Conservation (phyloP, 75 land plant species). For the Cryptomeria japonica region DNA sequence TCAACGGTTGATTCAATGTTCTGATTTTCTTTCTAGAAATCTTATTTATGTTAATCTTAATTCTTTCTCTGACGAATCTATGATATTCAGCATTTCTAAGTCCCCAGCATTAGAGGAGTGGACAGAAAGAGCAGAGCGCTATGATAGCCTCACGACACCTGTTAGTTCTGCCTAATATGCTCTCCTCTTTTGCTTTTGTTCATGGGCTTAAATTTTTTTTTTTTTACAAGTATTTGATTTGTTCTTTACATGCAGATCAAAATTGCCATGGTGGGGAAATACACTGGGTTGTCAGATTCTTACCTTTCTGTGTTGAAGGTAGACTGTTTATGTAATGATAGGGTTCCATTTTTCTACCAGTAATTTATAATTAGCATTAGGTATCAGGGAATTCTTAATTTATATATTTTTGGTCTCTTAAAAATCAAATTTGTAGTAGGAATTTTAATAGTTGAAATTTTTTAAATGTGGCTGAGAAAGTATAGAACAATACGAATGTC, state of each 20-base stretch:
- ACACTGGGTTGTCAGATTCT: constrained; percentile 90
- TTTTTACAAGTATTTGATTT: background rate
- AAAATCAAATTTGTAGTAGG: background rate
- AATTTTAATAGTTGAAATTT: background rate
- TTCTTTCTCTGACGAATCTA: constrained; percentile 1
- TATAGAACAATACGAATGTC: background rate
- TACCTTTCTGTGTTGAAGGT: constrained; percentile 98
- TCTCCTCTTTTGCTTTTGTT: background rate
- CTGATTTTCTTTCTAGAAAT: background rate
- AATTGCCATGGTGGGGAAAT: constrained; percentile 98
- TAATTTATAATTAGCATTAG: background rate
- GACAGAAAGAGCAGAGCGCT: constrained; percentile 73
- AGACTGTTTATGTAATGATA: background rate
- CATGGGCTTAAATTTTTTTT: background rate
- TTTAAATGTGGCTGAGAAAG: background rate
- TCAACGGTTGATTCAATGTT: background rate
- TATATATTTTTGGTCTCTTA: background rate
- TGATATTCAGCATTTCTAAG: constrained; percentile 44
- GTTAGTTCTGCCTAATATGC: constrained; percentile 32
- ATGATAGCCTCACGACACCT: constrained; percentile 66
- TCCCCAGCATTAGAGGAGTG: constrained; percentile 71
- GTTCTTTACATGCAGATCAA: constrained; percentile 59
- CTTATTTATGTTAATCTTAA: background rate
- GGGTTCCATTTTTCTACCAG: background rate
- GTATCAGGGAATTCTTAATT: background rate